Conservation (phyloP, 23 red algal genomes). For the Gracilariopsis chorda region DNA sequence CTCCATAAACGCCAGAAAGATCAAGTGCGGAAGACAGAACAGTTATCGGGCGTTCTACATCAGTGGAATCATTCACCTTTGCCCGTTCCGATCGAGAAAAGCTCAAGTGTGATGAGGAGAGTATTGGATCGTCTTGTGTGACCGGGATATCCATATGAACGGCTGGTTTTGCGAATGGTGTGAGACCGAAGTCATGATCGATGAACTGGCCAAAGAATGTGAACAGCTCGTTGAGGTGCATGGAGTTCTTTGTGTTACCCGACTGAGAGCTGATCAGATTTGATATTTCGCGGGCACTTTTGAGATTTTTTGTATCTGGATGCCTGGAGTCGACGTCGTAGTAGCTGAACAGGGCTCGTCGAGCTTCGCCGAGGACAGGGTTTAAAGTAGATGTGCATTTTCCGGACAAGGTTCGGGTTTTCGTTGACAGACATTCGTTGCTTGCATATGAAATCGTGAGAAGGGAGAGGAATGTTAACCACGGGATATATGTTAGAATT, state of each 20-base stretch:
- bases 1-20: slow-evolving; percentile 29
- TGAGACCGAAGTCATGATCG: slow-evolving; percentile 41
- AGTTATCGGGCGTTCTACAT: slow-evolving; percentile 5
- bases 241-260: neutral
- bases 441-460: too few species aligned
- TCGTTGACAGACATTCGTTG: too few species aligned
- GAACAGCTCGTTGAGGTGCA: slow-evolving; percentile 23
- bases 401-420: too few species aligned
- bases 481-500: too few species aligned
- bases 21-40: slow-evolving; percentile 12
- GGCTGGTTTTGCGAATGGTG: neutral
- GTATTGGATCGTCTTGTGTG: neutral
- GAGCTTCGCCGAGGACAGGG: neutral
- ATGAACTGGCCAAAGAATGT: slow-evolving; percentile 58
- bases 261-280: slow-evolving; percentile 9
- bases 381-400: neutral
- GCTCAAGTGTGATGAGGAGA: neutral
- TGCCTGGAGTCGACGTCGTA: neutral
- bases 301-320: neutral
- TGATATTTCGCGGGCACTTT: slow-evolving; percentile 13
- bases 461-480: too few species aligned
- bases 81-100: neutral
- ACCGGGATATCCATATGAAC: slow-evolving; percentile 2
- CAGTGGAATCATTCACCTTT: neutral
- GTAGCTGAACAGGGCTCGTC: neutral